Evolutionary conservation across 768 basidiomycete genomes (phyloP).

Genomic region (Gymnopilus dilepis): DNA sequence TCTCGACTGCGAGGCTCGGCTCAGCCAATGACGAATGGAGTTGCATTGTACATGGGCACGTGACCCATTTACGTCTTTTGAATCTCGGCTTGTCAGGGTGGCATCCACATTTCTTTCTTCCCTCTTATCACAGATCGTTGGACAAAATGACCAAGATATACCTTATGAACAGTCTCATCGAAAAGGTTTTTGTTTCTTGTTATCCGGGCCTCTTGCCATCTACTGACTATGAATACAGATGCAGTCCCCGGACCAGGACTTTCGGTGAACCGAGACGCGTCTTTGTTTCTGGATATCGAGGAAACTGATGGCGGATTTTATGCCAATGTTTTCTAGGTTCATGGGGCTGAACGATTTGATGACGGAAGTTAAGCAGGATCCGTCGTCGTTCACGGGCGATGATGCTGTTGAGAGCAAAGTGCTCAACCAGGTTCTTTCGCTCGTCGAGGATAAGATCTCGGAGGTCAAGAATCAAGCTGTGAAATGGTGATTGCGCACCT

Average conservation of each 20-base stretch:
- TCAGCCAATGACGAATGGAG: background rate
- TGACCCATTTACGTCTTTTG: slow-evolving; percentile 4
- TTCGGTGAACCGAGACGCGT: slow-evolving; percentile 60
- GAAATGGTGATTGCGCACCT: slow-evolving; percentile 70
- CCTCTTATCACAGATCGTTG: slow-evolving; percentile 15
- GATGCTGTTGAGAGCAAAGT: slow-evolving; percentile 86
- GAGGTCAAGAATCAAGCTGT: slow-evolving; percentile 99
- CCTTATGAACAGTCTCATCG: slow-evolving; percentile 82
- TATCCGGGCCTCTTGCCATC: slow-evolving; percentile 11
- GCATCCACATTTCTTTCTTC: slow-evolving; percentile 7
- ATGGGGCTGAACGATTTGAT: slow-evolving; percentile 97
- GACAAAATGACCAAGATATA: slow-evolving; percentile 82
- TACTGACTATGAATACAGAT: slow-evolving; percentile 52
- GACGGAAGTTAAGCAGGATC: slow-evolving; percentile 85
- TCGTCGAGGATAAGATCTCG: slow-evolving; percentile 94
- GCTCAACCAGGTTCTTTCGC: slow-evolving; percentile 78
- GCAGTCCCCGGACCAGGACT: slow-evolving; percentile 91
- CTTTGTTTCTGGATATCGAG: slow-evolving; percentile 22
- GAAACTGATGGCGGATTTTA: background rate
- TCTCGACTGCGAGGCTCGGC: background rate
- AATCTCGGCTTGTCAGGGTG: slow-evolving; percentile 2
- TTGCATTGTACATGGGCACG: slow-evolving; percentile 1
- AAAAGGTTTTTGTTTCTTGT: slow-evolving; percentile 57
- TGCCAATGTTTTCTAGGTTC: slow-evolving; percentile 58
- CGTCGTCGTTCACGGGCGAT: slow-evolving; percentile 77